phyloP scores from a whole-genome alignment of 768 basidiomycete genomes.

The Russula sp. region DNA sequence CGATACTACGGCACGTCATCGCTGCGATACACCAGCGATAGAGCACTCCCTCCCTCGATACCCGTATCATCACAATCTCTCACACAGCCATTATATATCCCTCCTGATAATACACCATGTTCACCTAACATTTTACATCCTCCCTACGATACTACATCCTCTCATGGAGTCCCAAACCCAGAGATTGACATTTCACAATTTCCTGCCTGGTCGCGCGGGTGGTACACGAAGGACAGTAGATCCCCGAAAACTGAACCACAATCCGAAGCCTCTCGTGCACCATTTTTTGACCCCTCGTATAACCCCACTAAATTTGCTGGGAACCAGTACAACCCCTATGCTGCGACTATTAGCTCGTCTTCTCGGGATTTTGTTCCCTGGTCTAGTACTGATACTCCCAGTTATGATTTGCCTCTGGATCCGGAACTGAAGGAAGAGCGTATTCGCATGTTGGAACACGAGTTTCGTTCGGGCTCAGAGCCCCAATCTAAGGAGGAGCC shows the following conservation, averaged over 20 bases:
- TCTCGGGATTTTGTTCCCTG: conserved; percentile 46
- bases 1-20: conserved; percentile 22
- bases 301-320: neutral
- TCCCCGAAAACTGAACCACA: conserved; percentile 7
- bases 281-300: conserved; percentile 31
- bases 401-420: conserved; percentile 37
- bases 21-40: conserved; percentile 23
- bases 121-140: neutral
- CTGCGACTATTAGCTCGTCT: conserved; percentile 36
- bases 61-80: conserved; percentile 18
- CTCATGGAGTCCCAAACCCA: conserved; percentile 26
- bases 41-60: conserved; percentile 46
- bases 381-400: conserved; percentile 39
- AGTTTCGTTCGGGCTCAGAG: conserved; percentile 42
- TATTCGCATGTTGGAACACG: conserved; percentile 61
- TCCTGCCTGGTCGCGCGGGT: conserved; percentile 55
- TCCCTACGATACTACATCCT: conserved; percentile 6
- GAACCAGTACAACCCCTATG: conserved; percentile 24
- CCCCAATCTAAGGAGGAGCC: conserved; percentile 35
- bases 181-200: conserved; percentile 58
- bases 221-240: conserved; percentile 40
- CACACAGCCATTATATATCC: neutral
- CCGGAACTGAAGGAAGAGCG: conserved; percentile 57
- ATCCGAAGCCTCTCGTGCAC: conserved; percentile 21
- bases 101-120: neutral